Conservation (phyloP, 768 basidiomycete genomes). For the Boletus edulis region DNA sequence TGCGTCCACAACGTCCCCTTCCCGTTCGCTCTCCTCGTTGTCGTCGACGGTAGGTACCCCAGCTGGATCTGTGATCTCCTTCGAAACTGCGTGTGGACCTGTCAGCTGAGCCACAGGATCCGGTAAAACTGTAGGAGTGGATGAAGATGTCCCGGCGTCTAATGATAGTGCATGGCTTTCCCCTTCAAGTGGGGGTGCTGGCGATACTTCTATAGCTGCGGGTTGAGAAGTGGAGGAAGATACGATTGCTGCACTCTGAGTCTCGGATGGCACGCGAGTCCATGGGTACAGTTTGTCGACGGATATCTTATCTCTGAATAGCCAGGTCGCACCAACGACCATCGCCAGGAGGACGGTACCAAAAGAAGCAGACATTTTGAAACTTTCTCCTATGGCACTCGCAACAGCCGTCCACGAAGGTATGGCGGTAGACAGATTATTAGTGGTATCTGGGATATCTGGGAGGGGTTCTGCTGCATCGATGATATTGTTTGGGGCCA, state of each 20-base stretch:
- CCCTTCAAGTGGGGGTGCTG: not conserved
- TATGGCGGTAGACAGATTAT: constrained; percentile 9
- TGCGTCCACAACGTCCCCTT: constrained; percentile 38
- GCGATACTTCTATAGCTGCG: not conserved
- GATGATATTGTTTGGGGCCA: constrained; percentile 6
- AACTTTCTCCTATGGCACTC: constrained; percentile 11
- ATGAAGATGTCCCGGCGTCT: not conserved
- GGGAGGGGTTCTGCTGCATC: constrained; percentile 15
- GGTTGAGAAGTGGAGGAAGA: constrained; percentile 1
- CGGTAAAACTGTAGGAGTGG: not conserved
- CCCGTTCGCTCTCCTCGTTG: constrained; percentile 61
- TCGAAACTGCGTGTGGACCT: constrained; percentile 4
- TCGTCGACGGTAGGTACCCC: constrained; percentile 29
- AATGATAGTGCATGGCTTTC: not conserved
- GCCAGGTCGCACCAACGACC: constrained; percentile 22
- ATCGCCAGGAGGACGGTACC: constrained; percentile 24
- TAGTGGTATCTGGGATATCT: constrained; percentile 15
- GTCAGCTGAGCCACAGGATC: constrained; percentile 2
- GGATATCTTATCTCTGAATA: constrained; percentile 23
- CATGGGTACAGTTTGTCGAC: constrained; percentile 10
- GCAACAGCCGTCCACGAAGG: constrained; percentile 17
- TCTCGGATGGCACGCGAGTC: not conserved
- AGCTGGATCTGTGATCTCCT: constrained; percentile 8
- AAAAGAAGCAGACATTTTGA: constrained; percentile 13
- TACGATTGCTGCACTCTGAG: not conserved